phyloP scores from a whole-genome alignment of 139 green algal genomes.

The Diplosphaera chodatii region DNA sequence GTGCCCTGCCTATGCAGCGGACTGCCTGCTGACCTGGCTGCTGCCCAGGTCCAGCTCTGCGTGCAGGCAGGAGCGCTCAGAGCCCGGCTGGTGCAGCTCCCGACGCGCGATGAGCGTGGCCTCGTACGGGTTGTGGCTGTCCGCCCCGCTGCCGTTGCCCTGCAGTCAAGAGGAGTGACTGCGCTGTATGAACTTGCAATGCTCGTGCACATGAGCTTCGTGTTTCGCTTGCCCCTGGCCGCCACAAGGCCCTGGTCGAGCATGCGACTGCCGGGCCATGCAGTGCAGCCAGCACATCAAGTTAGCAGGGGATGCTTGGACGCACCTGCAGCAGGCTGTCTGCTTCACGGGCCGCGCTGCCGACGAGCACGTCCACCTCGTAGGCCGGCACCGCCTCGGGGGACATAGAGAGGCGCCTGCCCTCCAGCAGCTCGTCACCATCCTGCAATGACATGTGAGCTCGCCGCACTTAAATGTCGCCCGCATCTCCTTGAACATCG shows the following conservation, averaged over 20 bases:
- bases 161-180: not conserved
- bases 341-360: not conserved
- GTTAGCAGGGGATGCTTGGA: too few species aligned
- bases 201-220: not conserved
- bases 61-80: conserved; percentile 86
- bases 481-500: too few species aligned
- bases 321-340: conserved; percentile 19
- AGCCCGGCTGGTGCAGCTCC: conserved; percentile 76
- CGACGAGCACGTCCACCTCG: conserved; percentile 39
- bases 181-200: too few species aligned
- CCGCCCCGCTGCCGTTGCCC: conserved; percentile 6
- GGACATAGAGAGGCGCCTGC: too few species aligned
- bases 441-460: too few species aligned
- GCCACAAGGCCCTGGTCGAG: not conserved
- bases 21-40: not conserved
- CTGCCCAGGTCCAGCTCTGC: conserved; percentile 79
- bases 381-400: conserved; percentile 31
- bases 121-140: conserved; percentile 47
- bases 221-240: too few species aligned
- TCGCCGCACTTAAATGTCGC: too few species aligned
- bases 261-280: too few species aligned
- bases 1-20: too few species aligned
- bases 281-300: too few species aligned
- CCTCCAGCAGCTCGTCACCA: too few species aligned
- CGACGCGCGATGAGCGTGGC: conserved; percentile 41